Evolutionary conservation across 345 rosid genomes (phyloP).

Genomic region (Boechera retrofracta): DNA sequence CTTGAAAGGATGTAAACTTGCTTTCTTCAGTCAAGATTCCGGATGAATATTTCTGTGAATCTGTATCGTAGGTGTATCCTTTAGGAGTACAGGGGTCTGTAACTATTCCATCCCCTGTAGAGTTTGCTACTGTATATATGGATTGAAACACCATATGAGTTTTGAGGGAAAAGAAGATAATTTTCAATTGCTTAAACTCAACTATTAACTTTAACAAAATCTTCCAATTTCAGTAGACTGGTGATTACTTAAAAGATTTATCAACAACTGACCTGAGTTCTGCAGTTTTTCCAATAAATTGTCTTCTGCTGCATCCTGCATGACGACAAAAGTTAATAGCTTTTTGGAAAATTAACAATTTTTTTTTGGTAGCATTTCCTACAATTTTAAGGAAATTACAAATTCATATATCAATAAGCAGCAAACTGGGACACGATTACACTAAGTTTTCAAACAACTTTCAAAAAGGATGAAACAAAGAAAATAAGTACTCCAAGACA

Average conservation of each 20-base stretch:
- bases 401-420: not conserved
- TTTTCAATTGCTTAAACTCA: not conserved
- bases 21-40: conserved; percentile 30
- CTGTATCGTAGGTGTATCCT: conserved; percentile 57
- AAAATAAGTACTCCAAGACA: not conserved
- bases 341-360: not conserved
- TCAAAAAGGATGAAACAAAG: not conserved
- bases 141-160: conserved; percentile 46
- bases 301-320: conserved; percentile 80
- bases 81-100: conserved; percentile 87
- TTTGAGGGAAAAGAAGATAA: not conserved
- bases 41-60: conserved; percentile 32
- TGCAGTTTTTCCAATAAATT: conserved; percentile 56
- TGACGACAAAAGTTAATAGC: conserved; percentile 35
- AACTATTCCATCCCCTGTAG: conserved; percentile 45
- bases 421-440: not conserved
- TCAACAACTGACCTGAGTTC: conserved; percentile 51
- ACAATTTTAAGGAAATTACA: not conserved
- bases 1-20: conserved; percentile 16
- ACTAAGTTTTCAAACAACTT: not conserved
- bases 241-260: conserved; percentile 1
- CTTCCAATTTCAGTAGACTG: not conserved
- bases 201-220: not conserved
- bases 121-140: conserved; percentile 49
- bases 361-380: not conserved